Evolutionary conservation across 78 protist genomes (phyloP), one percentile per base, ranked within the genome.

Genomic region (Dictyostelium citrinum): DNA sequence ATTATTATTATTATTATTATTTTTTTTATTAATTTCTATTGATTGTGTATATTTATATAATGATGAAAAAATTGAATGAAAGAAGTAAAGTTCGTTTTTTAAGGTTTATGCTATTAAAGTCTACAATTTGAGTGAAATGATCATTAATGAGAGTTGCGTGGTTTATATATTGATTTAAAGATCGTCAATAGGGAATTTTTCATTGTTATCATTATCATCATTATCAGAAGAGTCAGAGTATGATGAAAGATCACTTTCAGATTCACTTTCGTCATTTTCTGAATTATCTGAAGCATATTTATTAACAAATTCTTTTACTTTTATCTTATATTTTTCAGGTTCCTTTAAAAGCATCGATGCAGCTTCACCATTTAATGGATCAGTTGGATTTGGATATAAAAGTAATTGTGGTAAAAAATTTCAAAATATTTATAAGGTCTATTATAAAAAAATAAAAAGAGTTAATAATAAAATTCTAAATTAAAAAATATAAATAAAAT

Each of bases 291-390:
- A 49, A 35, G 95, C 95, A 37, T 91, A 91, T 70, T 91, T 91
- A 91, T 81, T 91, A 45, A 91, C 95, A 91, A 77, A 82, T 51
- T 91, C 95, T 75, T 91, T 91, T 51, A 91, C 95, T 39, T 84
- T 91, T 37, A 51, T 84, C 72, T 91, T 91, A 84, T 82, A 91
- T 46, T 74, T 81, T 58, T 91, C 95, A 10, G 95, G 95, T 12
- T 91, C 95, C 45, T 91, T 91, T 11, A 91, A 12, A 20, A 91
- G 45, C 91, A 99, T 77, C 1, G 99, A 90, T 3, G 99, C 99
- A 14, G 99, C 99, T 55, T 98, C 99, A 27, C 98, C 99, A 80
- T 99, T 99, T 6, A 99, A 96, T 5, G 99, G 99, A 78, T 99
- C 99, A 5, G 98, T 68, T 8, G 99, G 98, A 72, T 99, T 99